Evolutionary conservation across 495 filamentous ascomycete genomes (phyloP), one percentile per base, ranked within the genome.

Genomic region (Aspergillus homomorphus): DNA sequence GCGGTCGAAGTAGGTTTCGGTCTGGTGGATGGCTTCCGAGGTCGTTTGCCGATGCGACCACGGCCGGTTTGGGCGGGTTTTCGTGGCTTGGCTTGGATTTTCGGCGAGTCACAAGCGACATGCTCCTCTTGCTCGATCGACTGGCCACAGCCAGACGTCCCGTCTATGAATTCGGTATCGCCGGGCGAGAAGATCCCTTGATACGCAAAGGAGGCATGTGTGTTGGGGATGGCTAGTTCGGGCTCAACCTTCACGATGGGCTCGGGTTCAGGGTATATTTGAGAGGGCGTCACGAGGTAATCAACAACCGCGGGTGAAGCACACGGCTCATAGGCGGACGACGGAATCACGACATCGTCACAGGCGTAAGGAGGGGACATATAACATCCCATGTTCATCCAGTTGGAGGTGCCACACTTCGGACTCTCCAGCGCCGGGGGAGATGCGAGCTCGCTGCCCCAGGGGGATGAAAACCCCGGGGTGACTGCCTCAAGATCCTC

Each of bases 391-490:
- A 65, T 58, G 14, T 57, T 57, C 4, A 55, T 46, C 10, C 60
- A 21, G 33, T 63, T 67, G 22, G 61, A 43, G 26, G 51, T 59
- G 45, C 49, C 51, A 24, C 54, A 66, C 43, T 42, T 59, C 0
- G 65, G 61, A 46, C 66, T 73, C 50, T 67, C 68, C 1, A 62
- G 51, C 18, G 61, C 65, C 7, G 70, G 67, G 14, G 62, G 55
- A 2, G 56, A 56, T 9, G 64, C 62, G n/a, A 66, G 45, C 8
- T 57, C 61, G 33, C 62, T 61, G 45, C 65, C 53, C 62, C 62
- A 70, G 14, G 63, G 51, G 16, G 61, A 58, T 14, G 61, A 24
- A 18, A 48, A 57, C 45, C 65, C 56, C 12, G 59, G 7, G 21
- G 62, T 21, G 58, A 46, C 7, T 15, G 57, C 33, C 26, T 60